Evolutionary conservation across 208 protist genomes (phyloP).

Genomic region (Trypanosoma melophagium): DNA sequence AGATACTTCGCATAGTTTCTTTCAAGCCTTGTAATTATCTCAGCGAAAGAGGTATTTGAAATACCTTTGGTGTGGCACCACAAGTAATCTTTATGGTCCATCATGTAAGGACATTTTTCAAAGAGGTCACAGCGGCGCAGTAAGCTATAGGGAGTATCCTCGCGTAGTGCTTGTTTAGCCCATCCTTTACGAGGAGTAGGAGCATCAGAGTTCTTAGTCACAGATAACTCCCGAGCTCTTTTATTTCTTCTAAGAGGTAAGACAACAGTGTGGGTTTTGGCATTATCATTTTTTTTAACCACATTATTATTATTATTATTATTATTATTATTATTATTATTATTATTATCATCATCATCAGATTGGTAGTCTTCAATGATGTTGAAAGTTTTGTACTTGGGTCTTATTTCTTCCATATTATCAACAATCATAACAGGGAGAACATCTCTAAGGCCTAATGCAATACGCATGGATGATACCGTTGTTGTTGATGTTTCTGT

Average conservation of each 20-base stretch:
- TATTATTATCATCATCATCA: conserved; percentile 27
- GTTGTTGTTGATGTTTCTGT: conserved; percentile 8
- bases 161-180: conserved; percentile 28
- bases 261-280: neutral
- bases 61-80: conserved; percentile 52
- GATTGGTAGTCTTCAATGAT: conserved; percentile 71
- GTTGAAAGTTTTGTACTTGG: conserved; percentile 55
- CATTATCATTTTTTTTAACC: neutral
- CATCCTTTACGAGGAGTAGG: conserved; percentile 31
- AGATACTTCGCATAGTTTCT: conserved; percentile 59
- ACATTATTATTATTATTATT: neutral
- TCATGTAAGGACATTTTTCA: conserved; percentile 50
- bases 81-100: conserved; percentile 67
- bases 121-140: conserved; percentile 44
- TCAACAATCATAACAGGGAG: conserved; percentile 53
- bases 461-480: conserved; percentile 44
- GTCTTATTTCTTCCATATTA: conserved; percentile 31
- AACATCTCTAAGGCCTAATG: conserved; percentile 51
- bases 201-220: neutral
- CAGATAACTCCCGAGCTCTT: neutral
- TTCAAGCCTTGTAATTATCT: conserved; percentile 62
- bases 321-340: conserved; percentile 23
- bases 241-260: neutral
- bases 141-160: conserved; percentile 48
- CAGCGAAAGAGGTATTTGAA: conserved; percentile 35